These are phyloP conservation scores for Mycoemilia scoparia DNA, from an alignment of 192 early-diverging fungal species.

Conservation along the genomic window DNA sequence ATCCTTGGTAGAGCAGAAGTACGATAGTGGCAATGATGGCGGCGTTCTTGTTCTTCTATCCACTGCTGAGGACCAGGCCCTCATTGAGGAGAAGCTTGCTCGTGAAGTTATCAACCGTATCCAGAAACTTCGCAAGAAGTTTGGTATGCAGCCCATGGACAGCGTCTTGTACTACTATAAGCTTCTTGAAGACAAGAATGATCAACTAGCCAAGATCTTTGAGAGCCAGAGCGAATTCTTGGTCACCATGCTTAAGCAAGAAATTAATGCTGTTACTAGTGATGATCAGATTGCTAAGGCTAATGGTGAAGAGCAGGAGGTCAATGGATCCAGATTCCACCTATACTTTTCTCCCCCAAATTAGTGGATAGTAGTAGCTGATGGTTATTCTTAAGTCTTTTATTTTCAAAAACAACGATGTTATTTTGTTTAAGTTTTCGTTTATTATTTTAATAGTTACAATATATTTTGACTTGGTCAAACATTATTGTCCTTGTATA, in stretches of 20 bases:
- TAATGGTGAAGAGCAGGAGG: constrained; percentile 58
- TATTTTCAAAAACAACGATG: too few species aligned
- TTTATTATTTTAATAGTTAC: too few species aligned
- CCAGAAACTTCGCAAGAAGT: constrained; percentile 93
- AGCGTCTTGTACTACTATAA: constrained; percentile 69
- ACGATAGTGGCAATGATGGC: constrained; percentile 59
- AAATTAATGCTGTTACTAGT: constrained; percentile 21
- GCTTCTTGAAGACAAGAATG: constrained; percentile 49
- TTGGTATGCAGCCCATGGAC: constrained; percentile 70
- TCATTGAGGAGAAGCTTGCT: constrained; percentile 79
- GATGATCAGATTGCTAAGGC: constrained; percentile 19
- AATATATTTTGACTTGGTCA: too few species aligned
- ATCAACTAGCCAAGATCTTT: constrained; percentile 51
- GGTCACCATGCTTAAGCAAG: constrained; percentile 51
- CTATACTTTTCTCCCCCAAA: constrained; percentile 34
- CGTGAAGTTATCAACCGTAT: constrained; percentile 94
- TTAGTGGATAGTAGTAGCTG: too few species aligned
- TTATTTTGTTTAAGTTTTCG: too few species aligned
- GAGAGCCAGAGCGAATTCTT: constrained; percentile 53
- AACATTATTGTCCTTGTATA: too few species aligned
- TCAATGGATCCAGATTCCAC: constrained; percentile 60
- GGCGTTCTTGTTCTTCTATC: constrained; percentile 83
- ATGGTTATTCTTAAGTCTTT: too few species aligned
- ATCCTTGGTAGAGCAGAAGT: constrained; percentile 31
- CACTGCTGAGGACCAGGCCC: constrained; percentile 51